Evolutionary conservation across 176 grass and related monocot genomes (phyloP).

Genomic region (Microstegium vimineum): DNA sequence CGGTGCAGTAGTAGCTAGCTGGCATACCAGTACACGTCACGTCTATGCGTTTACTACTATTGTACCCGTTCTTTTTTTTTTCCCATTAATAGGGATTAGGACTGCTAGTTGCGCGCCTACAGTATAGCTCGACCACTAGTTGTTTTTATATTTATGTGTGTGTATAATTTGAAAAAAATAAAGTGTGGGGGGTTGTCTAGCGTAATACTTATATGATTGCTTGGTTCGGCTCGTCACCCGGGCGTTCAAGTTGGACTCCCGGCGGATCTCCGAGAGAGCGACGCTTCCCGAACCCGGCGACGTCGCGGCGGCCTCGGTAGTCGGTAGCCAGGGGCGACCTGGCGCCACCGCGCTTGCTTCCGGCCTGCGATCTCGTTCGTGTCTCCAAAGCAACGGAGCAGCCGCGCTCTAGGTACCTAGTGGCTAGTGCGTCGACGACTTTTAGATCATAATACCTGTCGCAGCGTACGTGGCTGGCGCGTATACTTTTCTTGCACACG

Average conservation of each 20-base stretch:
- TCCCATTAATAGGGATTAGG: too few relatives aligned
- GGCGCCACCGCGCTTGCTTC: slow-evolving; percentile 35
- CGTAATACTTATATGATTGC: too few relatives aligned
- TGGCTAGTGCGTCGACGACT: background rate
- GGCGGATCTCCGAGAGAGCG: slow-evolving; percentile 13
- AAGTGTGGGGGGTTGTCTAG: too few relatives aligned
- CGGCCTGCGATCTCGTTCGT: background rate
- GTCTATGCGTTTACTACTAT: too few relatives aligned
- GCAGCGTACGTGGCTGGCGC: background rate
- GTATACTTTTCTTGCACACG: too few relatives aligned
- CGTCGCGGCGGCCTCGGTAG: background rate
- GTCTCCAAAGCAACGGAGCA: background rate
- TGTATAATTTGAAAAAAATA: too few relatives aligned
- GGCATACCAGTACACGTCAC: too few relatives aligned
- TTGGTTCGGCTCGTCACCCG: background rate
- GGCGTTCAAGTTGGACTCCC: background rate
- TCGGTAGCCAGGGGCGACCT: background rate
- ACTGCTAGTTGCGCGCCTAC: too few relatives aligned
- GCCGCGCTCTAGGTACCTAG: too few relatives aligned
- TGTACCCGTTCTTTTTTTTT: too few relatives aligned
- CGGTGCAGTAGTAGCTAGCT: background rate
- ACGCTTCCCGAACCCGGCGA: background rate
- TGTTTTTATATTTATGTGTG: too few relatives aligned
- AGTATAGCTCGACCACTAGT: too few relatives aligned
- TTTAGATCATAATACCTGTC: background rate